Base-by-base conservation (phyloP, 371 early-diverging fungal species). In the Batkoa obscura region DNA sequence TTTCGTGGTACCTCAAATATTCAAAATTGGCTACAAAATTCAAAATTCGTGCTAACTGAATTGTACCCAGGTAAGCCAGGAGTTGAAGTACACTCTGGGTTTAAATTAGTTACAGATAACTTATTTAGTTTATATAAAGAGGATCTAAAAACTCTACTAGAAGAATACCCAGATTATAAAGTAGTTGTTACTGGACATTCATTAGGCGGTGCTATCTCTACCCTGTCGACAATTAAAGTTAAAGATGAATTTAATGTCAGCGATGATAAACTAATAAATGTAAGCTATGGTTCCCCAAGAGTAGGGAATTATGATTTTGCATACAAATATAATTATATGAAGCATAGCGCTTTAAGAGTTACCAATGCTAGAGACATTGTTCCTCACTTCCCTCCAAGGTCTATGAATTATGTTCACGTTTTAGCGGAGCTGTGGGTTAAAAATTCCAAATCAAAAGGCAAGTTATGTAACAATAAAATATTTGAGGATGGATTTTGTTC, bases 191-290 rank as follows among this genome's bases (percentile, higher is more conserved):
- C 42, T 3, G 33, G 56, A n/a, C 45, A 56, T 35, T 37, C 23
- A 15, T 46, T 46, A n/a, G 46, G 56, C 8, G 56, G 56, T 12
- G 56, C 56, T 5, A 15, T 46, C n/a, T 3, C 49, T 2, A 8
- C 33, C 3, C 15, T 45, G 12, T 5, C 12, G 8, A 15, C 45
- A 13, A 15, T 45, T 13, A 15, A 45, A 13, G 12, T 45, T 13
- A 23, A 45, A 15, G 15, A 12, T 13, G 15, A 45, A 15, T 23
- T 15, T 5, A 4, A 45, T 5, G 15, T 45, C 15, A 32, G n/a
- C 5, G 23, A 33, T 30, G 8, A 17, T 23, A 48, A 48, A n/a
- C 23, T 48, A 3, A 31, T 2, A 9, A 4, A 9, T 6, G 8
- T 31, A 9, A 48, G 32, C 8, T 48, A 48, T 23, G 32, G 32